A percentile compares a stretch with the other conserved stretches of the same genome.
Conservation (phyloP, 495 filamentous ascomycete genomes). For the Alectoria sarmentosa region DNA sequence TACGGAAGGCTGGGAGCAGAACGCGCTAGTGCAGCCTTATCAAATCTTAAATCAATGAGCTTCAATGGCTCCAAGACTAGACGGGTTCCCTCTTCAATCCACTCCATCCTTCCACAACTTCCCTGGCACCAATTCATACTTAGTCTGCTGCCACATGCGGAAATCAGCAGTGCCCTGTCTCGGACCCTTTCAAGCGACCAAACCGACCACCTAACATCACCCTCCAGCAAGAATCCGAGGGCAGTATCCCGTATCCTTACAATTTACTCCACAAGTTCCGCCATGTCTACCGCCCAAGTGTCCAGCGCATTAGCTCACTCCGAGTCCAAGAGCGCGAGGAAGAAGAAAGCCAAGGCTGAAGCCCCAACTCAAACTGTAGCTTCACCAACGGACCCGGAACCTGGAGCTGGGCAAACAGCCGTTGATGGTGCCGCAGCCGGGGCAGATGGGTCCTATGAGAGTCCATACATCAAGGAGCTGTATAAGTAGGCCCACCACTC, state of each 20-base stretch:
- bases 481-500: conserved; percentile 57
- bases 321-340: conserved; percentile 38
- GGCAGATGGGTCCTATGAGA: conserved; percentile 54
- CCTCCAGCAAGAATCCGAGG: neutral
- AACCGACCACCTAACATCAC: neutral
- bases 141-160: neutral
- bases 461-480: conserved; percentile 72
- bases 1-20: neutral
- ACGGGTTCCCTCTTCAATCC: neutral
- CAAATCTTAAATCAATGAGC: neutral
- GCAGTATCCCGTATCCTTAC: neutral
- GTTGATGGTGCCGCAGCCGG: conserved; percentile 40
- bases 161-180: neutral
- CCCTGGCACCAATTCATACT: neutral
- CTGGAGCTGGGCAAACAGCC: conserved; percentile 20
- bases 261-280: neutral
- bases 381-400: conserved; percentile 22
- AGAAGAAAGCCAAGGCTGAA: conserved; percentile 36
- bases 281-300: conserved; percentile 17
- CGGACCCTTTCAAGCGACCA: neutral
- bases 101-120: neutral
- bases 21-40: conserved; percentile 5
- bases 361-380: conserved; percentile 21
- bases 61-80: neutral
- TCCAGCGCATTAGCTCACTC: conserved; percentile 27